phyloP scores from a whole-genome alignment of 768 basidiomycete genomes.

The Astraeus odoratus region DNA sequence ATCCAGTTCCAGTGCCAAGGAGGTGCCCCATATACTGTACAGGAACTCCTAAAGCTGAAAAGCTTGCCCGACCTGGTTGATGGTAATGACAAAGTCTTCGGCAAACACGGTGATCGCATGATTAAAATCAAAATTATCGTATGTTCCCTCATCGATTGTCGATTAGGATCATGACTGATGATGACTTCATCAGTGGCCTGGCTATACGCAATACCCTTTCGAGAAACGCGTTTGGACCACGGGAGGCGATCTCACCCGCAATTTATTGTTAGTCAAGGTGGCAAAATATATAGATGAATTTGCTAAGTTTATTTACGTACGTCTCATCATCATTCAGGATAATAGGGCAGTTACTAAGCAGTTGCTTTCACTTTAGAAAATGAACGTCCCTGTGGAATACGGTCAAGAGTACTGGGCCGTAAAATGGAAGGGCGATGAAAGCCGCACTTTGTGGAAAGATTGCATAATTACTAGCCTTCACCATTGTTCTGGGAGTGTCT shows the following conservation, averaged over 20 bases:
- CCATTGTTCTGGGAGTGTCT: slow-evolving; percentile 35
- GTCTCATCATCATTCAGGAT: slow-evolving; percentile 1
- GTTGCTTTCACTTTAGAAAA: slow-evolving; percentile 13
- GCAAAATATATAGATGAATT: slow-evolving; percentile 27
- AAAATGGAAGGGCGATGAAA: slow-evolving; percentile 13
- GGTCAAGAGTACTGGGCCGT: slow-evolving; percentile 35
- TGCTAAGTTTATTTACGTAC: slow-evolving; percentile 26
- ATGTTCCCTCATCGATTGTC: slow-evolving; percentile 2
- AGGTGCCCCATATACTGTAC: slow-evolving; percentile 21
- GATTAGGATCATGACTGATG: slow-evolving; percentile 1
- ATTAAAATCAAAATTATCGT: slow-evolving; percentile 33
- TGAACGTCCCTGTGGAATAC: slow-evolving; percentile 23
- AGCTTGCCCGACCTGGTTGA: slow-evolving; percentile 21
- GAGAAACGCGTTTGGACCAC: slow-evolving; percentile 33
- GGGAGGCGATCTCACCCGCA: slow-evolving; percentile 24
- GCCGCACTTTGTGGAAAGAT: slow-evolving; percentile 21
- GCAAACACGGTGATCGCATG: slow-evolving; percentile 17
- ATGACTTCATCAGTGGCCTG: slow-evolving; percentile 37
- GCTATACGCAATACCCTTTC: slow-evolving; percentile 33
- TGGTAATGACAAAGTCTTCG: slow-evolving; percentile 16
- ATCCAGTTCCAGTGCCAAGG: slow-evolving; percentile 28
- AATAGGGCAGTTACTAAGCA: neutral
- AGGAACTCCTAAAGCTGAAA: slow-evolving; percentile 16
- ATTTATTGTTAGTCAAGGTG: slow-evolving; percentile 25
- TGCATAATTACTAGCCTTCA: slow-evolving; percentile 33